Conservation (phyloP, 352 stramenopile species). For the Globisporangium recalcitrans region DNA sequence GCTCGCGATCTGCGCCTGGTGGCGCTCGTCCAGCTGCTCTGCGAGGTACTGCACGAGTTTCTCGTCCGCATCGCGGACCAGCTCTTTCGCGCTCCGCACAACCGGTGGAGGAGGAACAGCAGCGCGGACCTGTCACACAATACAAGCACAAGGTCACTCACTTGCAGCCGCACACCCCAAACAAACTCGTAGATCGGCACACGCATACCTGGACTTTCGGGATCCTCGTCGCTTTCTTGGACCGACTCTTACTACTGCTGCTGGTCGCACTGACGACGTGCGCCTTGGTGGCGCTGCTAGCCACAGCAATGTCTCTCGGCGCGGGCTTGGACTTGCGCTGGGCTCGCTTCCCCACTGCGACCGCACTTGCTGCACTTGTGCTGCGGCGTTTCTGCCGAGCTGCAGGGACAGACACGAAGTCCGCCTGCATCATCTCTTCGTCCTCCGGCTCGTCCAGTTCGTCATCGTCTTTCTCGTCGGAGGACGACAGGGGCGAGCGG, state of each 20-base stretch:
- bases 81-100: slow-evolving; percentile 32
- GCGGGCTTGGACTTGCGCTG: slow-evolving; percentile 10
- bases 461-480: slow-evolving; percentile 23
- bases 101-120: neutral
- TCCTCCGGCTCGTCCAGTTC: neutral
- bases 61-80: slow-evolving; percentile 36
- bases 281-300: neutral
- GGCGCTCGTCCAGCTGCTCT: slow-evolving; percentile 37
- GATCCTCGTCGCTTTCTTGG: slow-evolving; percentile 7
- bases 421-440: neutral
- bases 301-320: neutral
- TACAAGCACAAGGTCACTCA: neutral
- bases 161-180: neutral
- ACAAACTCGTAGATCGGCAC: neutral
- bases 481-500: slow-evolving; percentile 46
- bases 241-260: neutral
- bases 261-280: neutral
- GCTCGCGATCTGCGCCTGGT: slow-evolving; percentile 39
- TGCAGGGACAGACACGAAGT: neutral
- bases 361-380: neutral
- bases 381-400: slow-evolving; percentile 3
- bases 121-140: neutral
- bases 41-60: slow-evolving; percentile 54
- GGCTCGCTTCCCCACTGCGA: neutral
- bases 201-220: slow-evolving; percentile 5